Evolutionary conservation across 2,329 filamentous ascomycete species (phyloP).

Genomic region (Ilyonectria mors-panacis): DNA sequence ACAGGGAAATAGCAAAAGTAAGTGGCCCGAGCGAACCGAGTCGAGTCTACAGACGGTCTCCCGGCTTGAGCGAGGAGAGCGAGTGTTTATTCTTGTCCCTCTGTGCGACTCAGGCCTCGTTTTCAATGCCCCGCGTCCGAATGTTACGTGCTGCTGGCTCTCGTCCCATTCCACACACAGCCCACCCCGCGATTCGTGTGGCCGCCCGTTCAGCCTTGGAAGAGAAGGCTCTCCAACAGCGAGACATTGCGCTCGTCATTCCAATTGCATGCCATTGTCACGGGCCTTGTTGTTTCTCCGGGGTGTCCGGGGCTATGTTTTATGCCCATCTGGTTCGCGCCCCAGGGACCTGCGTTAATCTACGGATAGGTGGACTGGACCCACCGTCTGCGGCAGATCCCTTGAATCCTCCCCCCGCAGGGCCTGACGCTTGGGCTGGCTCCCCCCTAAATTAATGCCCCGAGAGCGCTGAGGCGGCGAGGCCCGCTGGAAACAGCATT

Average conservation of each 20-base stretch:
- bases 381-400: slow-evolving; percentile 14
- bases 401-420: slow-evolving; percentile 6
- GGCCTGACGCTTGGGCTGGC: not conserved
- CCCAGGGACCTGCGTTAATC: slow-evolving; percentile 6
- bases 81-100: not conserved
- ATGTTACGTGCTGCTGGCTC: not conserved
- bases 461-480: slow-evolving; percentile 13
- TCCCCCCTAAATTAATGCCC: slow-evolving; percentile 16
- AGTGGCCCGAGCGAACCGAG: not conserved
- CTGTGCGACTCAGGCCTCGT: not conserved
- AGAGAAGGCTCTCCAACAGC: not conserved
- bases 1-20: not conserved
- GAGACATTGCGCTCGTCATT: not conserved
- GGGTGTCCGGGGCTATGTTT: slow-evolving; percentile 17
- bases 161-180: slow-evolving; percentile 1
- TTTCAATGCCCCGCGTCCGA: not conserved
- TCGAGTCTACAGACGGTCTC: not conserved
- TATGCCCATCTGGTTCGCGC: slow-evolving; percentile 11
- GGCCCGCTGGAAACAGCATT: slow-evolving; percentile 5
- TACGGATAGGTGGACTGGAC: not conserved
- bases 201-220: slow-evolving; percentile 2
- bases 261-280: not conserved
- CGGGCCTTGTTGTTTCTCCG: slow-evolving; percentile 1
- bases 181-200: slow-evolving; percentile 1
- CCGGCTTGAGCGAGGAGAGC: not conserved